Percentiles rank a stretch among this genome's conserved stretches.
Evolutionary conservation across 768 basidiomycete genomes (phyloP).

Genomic region (Mycena polygramma): DNA sequence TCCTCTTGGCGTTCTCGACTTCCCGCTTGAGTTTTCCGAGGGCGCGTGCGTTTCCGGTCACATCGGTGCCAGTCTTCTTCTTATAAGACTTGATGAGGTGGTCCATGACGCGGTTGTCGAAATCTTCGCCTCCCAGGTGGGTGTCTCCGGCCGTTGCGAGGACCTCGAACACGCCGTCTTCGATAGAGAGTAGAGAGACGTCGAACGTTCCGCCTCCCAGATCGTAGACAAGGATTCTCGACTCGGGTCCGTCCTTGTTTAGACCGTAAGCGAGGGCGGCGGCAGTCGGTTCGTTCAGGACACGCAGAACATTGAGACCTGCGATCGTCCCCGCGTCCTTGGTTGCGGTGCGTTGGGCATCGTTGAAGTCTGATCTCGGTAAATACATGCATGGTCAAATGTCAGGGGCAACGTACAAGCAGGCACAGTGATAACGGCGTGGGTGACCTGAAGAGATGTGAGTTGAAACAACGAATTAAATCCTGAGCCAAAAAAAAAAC

Average conservation of each 20-base stretch:
- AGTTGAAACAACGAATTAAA: background rate
- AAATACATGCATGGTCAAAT: conserved; percentile 36
- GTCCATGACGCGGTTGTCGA: conserved; percentile 81
- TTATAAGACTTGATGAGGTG: conserved; percentile 78
- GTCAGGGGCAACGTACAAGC: conserved; percentile 56
- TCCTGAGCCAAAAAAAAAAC: background rate
- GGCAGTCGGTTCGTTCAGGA: conserved; percentile 80
- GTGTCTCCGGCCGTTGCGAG: conserved; percentile 81
- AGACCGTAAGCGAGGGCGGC: conserved; percentile 81
- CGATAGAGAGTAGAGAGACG: conserved; percentile 77
- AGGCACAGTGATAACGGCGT: conserved; percentile 71
- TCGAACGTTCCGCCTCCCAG: conserved; percentile 82
- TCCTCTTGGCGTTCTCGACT: conserved; percentile 81
- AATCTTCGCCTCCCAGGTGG: conserved; percentile 80
- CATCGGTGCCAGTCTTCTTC: conserved; percentile 74
- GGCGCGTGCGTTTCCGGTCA: conserved; percentile 71
- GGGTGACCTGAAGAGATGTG: conserved; percentile 47
- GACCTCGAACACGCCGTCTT: conserved; percentile 79
- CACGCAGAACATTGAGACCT: conserved; percentile 73
- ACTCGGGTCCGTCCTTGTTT: conserved; percentile 69
- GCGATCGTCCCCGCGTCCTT: conserved; percentile 77
- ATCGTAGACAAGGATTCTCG: conserved; percentile 77
- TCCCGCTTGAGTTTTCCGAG: conserved; percentile 80
- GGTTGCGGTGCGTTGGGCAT: conserved; percentile 76
- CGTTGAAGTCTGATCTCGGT: conserved; percentile 68